phyloP scores from a whole-genome alignment of 768 basidiomycete species.

The Leccinum variicolor region DNA sequence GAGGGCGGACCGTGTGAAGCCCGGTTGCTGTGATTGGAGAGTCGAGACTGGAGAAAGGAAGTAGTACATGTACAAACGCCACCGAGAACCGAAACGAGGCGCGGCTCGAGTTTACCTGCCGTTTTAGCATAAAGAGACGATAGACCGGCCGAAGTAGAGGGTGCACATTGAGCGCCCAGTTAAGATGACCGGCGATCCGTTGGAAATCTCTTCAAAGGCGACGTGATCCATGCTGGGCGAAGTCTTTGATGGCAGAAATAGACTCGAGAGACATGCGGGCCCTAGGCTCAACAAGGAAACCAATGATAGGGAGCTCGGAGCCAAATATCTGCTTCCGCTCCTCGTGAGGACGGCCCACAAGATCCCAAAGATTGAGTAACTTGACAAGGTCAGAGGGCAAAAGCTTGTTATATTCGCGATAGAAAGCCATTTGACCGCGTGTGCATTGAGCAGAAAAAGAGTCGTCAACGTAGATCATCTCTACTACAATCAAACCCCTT shows the following conservation, averaged over 20 bases:
- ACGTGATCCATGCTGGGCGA: conserved; percentile 1
- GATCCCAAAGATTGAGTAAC: conserved; percentile 32
- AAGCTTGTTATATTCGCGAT: background rate
- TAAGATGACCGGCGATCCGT: conserved; percentile 15
- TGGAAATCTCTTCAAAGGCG: conserved; percentile 25
- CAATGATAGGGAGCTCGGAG: background rate
- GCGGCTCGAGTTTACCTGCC: conserved; percentile 14
- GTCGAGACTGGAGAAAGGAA: too few species aligned
- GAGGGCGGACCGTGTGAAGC: too few species aligned
- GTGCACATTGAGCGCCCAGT: background rate
- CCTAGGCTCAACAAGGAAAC: conserved; percentile 21
- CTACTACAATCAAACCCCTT: too few species aligned
- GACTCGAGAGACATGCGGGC: conserved; percentile 17
- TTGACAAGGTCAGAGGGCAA: background rate
- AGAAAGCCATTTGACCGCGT: background rate
- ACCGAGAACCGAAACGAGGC: too few species aligned
- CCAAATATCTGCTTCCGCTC: conserved; percentile 26
- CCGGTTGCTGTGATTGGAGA: too few species aligned
- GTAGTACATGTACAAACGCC: too few species aligned
- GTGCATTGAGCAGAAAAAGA: too few species aligned
- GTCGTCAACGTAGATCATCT: too few species aligned
- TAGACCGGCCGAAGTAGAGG: conserved; percentile 34
- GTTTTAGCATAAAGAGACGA: conserved; percentile 36
- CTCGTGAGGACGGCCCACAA: conserved; percentile 26
- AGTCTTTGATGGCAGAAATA: conserved; percentile 3